phyloP scores from a whole-genome alignment of 2,329 filamentous ascomycete genomes.

The Arthrobotrys iridis region DNA sequence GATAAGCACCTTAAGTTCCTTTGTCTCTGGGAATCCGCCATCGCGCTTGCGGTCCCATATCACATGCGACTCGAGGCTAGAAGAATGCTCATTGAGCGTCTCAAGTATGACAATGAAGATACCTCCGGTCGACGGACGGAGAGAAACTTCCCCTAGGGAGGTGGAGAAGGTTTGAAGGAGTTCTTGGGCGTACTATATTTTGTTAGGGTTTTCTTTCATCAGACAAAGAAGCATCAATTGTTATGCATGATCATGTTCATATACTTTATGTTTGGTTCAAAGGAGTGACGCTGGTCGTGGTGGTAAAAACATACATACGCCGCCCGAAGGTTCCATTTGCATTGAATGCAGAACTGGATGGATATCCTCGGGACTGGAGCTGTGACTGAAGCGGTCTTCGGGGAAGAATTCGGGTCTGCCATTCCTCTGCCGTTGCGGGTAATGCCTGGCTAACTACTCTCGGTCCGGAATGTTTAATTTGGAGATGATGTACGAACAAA shows the following conservation, averaged over 20 bases:
- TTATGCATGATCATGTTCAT: neutral
- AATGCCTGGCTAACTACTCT: neutral
- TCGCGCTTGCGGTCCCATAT: conserved; percentile 90
- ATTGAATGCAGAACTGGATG: conserved; percentile 94
- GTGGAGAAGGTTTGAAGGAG: conserved; percentile 91
- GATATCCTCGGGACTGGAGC: conserved; percentile 59
- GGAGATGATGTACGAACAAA: neutral
- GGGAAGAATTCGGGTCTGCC: conserved; percentile 6
- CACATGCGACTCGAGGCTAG: conserved; percentile 60
- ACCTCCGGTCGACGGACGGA: conserved; percentile 86
- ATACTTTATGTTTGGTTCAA: neutral
- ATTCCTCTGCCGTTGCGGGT: conserved; percentile 1
- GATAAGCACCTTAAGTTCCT: conserved; percentile 48
- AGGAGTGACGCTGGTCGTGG: neutral
- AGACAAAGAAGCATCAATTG: conserved; percentile 13
- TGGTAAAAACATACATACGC: conserved; percentile 76
- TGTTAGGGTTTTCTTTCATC: neutral
- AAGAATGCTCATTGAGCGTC: conserved; percentile 30
- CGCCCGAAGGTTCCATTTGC: conserved; percentile 87
- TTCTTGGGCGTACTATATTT: conserved; percentile 83
- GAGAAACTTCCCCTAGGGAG: conserved; percentile 83
- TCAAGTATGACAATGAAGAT: conserved; percentile 73
- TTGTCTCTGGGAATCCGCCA: conserved; percentile 81
- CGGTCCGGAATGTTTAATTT: neutral
- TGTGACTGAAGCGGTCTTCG: conserved; percentile 35